Base-by-base conservation (phyloP, 2,329 filamentous ascomycete genomes). In the Ascochyta rabiei region DNA sequence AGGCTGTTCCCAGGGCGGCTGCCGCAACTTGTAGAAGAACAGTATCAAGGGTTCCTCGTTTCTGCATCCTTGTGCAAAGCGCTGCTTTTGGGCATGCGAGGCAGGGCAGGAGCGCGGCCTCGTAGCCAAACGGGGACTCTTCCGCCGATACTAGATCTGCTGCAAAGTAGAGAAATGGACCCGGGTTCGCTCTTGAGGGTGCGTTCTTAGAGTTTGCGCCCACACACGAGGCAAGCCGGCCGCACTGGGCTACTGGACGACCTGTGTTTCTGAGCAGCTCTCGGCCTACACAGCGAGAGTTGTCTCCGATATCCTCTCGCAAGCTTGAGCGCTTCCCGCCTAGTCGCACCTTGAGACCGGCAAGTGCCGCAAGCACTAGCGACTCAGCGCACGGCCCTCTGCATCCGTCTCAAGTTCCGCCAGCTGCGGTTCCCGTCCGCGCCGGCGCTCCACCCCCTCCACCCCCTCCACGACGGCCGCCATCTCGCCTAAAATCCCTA, bases 371-470 rank as follows among this genome's bases (percentile, higher is more conserved):
- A 30, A 15, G n/a, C 6, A 1, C 33, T 18, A 37, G 45, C 35
- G 31, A 43, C 15, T 2, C 6, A 33, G 5, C 30, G 38, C 50
- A 53, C 24, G 39, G 43, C 9, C 33, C 43, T 21, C 23, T 28
- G 10, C 23, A 18, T 3, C n/a, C 44, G 21, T 15, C 38, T 18
- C n/a, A 44, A 13, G 30, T 45, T 55, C 52, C 52, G 46, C 38
- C 26, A 35, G 42, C 39, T 44, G 45, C 39, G 39, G 30, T 41
- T 23, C 21, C 34, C 43, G 39, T 45, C 40, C 48, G 48, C 38
- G 39, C 24, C 41, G 35, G 52, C 52, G 52, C 52, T 55, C 52
- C 52, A 55, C 52, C 52, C 52, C 52, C 52, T 55, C 52, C 52
- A 55, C 52, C 52, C 52, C 52, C 46, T 55, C 38, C 41, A 18